Evolutionary conservation across 768 basidiomycete genomes (phyloP).

Genomic region (Saitozyma sp.): DNA sequence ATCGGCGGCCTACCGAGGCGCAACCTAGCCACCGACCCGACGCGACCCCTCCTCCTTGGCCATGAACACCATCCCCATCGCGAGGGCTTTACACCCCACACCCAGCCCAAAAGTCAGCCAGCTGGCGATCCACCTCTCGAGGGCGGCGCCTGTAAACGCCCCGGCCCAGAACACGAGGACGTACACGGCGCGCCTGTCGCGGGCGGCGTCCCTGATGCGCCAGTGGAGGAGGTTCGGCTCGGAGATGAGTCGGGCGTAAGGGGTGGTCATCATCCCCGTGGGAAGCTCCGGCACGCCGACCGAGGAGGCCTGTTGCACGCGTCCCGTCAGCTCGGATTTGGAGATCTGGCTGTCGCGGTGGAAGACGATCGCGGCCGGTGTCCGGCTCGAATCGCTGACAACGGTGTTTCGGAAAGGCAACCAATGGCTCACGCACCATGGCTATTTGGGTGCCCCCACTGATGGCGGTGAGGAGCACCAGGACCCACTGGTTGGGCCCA

Average conservation of each 20-base stretch:
- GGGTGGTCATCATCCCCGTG: slow-evolving; percentile 37
- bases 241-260: slow-evolving; percentile 34
- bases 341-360: no score
- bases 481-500: slow-evolving; percentile 16
- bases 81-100: slow-evolving; percentile 12
- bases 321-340: no score
- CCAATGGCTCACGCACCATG: slow-evolving; percentile 13
- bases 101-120: slow-evolving; percentile 11
- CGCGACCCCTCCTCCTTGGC: no score
- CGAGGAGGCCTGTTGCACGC: slow-evolving; percentile 18
- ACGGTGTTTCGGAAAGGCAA: background rate
- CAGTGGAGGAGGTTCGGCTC: slow-evolving; percentile 22
- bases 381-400: background rate
- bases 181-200: slow-evolving; percentile 27
- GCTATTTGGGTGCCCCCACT: slow-evolving; percentile 30
- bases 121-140: background rate
- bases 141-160: slow-evolving; percentile 2
- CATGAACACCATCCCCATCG: background rate
- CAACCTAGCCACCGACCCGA: no score
- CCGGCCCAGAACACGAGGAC: slow-evolving; percentile 31
- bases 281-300: slow-evolving; percentile 25
- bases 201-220: background rate
- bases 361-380: no score
- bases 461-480: slow-evolving; percentile 18
- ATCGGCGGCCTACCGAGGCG: no score